Evolutionary conservation across 345 rosid species (phyloP), one percentile per base, ranked within the genome.

Genomic region (Rubroshorea leprosula): DNA sequence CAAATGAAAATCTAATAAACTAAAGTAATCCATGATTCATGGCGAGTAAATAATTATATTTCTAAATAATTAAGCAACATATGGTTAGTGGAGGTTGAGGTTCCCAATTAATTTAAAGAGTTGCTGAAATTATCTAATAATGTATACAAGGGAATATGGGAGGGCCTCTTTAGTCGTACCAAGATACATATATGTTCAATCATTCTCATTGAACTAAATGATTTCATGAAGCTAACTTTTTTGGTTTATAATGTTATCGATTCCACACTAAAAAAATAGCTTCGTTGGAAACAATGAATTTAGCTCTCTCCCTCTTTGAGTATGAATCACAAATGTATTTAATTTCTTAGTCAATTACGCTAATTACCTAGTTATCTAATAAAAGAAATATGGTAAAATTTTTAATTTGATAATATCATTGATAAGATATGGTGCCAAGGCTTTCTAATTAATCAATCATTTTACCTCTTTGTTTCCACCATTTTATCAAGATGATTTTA

Each of bases 131-230:
- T 35, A 35, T 35, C 41, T 8, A 35, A 4, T 35, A 35, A 35
- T 29, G 12, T 2, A 35, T 10, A 10, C 8, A 17, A 21, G 38
- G 17, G 59, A 22, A 54, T 55, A 45, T 50, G 58, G 16, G 61
- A 26, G 44, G 60, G 16, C 64, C 62, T 61, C 45, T 48, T 23
- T 35, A 23, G 21, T 58, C 22, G 21, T 27, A 18, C 53, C 53
- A 58, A 48, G 56, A 51, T 67, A 39, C 15, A 7, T 8, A 44
- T 46, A 61, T 17, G 53, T 71, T 16, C 59, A 61, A 55, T 51
- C 45, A 49, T 14, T 44, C 14, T 10, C 54, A 24, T 50, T 50
- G 54, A 21, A 13, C 26, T n/a, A 44, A n/a, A 44, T 14, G 18
- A 5, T 44, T 44, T 44, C 35, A n/a, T 44, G 47, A 44, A 44